Percentiles rank a stretch among this genome's conserved stretches.
phyloP scores from a whole-genome alignment of 2,329 filamentous ascomycete genomes.

The Fusarium xylarioides region DNA sequence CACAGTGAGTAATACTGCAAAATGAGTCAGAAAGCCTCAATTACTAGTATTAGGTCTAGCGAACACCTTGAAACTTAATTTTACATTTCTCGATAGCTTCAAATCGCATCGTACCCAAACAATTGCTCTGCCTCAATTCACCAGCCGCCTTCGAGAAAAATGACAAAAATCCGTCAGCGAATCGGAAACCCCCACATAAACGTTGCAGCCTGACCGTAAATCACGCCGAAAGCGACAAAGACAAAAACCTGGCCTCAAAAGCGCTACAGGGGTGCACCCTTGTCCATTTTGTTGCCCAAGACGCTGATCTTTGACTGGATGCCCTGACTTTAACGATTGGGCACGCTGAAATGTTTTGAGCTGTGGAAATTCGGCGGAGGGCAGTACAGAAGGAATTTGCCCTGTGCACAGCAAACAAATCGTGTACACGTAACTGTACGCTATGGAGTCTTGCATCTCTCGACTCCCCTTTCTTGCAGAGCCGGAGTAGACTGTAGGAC shows the following conservation, averaged over 20 bases:
- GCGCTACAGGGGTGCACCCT: slow-evolving; percentile 11
- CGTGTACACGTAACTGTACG: slow-evolving; percentile 22
- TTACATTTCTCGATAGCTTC: not conserved
- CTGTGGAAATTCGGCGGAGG: not conserved
- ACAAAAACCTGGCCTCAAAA: slow-evolving; percentile 32
- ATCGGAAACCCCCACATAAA: slow-evolving; percentile 39
- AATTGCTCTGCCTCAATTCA: slow-evolving; percentile 6
- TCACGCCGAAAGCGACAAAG: slow-evolving; percentile 14
- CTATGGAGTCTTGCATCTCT: slow-evolving; percentile 25
- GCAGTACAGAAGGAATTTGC: not conserved
- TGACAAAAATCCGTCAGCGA: slow-evolving; percentile 10
- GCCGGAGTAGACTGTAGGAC: not conserved
- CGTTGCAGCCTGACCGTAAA: slow-evolving; percentile 36
- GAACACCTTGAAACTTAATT: not conserved
- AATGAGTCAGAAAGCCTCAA: slow-evolving; percentile 1
- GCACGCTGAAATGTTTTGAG: slow-evolving; percentile 1
- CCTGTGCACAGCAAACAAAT: slow-evolving; percentile 1
- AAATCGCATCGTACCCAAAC: not conserved
- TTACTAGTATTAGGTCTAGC: not conserved
- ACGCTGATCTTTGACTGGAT: slow-evolving; percentile 31
- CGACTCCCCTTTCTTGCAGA: slow-evolving; percentile 25
- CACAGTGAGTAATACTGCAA: slow-evolving; percentile 2
- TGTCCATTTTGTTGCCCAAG: slow-evolving; percentile 9
- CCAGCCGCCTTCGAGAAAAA: slow-evolving; percentile 9
- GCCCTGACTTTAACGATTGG: slow-evolving; percentile 37